phyloP scores from a whole-genome alignment of 2,329 filamentous ascomycete genomes.

The Pyricularia sp. region DNA sequence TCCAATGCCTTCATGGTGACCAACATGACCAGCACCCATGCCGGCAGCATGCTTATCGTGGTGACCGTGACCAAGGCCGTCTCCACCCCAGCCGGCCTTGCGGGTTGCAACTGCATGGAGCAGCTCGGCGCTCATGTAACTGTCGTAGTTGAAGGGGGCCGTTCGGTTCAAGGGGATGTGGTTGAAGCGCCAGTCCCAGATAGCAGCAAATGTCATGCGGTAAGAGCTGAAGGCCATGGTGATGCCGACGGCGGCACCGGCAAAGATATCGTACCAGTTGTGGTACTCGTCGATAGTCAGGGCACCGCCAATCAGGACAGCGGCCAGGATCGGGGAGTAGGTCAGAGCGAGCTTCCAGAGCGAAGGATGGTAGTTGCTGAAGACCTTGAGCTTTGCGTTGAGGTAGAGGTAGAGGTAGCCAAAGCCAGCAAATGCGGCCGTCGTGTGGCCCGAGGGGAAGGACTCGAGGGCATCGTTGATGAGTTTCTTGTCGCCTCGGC shows the following conservation, averaged over 20 bases:
- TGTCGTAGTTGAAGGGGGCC: conserved; percentile 20
- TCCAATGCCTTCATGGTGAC: background rate
- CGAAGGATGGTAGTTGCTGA: conserved; percentile 59
- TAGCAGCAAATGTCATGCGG: conserved; percentile 54
- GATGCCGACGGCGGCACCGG: conserved; percentile 53
- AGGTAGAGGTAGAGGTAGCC: conserved; percentile 64
- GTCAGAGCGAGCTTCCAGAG: conserved; percentile 64
- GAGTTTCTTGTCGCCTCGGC: conserved; percentile 53
- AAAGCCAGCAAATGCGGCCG: conserved; percentile 63
- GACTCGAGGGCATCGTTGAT: conserved; percentile 64
- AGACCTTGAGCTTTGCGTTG: conserved; percentile 71
- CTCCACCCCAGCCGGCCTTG: conserved; percentile 4
- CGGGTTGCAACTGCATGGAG: conserved; percentile 3
- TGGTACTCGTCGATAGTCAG: conserved; percentile 67
- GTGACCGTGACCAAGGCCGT: background rate
- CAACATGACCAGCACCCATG: background rate
- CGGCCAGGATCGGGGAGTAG: conserved; percentile 58
- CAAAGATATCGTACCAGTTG: conserved; percentile 65
- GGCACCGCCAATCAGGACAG: conserved; percentile 57
- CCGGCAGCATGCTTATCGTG: background rate
- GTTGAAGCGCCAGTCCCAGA: conserved; percentile 61
- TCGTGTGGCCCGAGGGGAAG: conserved; percentile 66
- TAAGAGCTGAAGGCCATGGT: conserved; percentile 54
- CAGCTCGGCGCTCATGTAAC: background rate
- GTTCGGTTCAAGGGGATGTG: conserved; percentile 51